Evolutionary conservation across 2,329 filamentous ascomycete species (phyloP).

Genomic region (Hypoxylon sp.): DNA sequence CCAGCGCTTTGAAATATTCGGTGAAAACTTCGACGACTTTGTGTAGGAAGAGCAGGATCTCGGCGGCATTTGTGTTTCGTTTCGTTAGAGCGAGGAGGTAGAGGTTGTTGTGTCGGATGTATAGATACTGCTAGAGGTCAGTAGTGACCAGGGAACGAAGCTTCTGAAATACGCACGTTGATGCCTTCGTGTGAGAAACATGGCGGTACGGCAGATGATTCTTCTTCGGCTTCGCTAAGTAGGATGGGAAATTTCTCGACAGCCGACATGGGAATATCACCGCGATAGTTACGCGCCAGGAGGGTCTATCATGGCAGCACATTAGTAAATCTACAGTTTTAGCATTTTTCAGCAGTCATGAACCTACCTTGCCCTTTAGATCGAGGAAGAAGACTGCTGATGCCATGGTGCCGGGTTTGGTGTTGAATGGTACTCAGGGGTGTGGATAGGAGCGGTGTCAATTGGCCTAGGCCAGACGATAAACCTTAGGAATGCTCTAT

Average conservation of each 20-base stretch:
- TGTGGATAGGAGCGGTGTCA: conserved; percentile 44
- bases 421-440: conserved; percentile 42
- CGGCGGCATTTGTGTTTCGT: conserved; percentile 98
- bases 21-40: conserved; percentile 99
- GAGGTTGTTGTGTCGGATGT: conserved; percentile 99
- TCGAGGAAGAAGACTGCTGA: conserved; percentile 99
- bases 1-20: conserved; percentile 99
- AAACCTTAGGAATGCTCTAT: conserved; percentile 28
- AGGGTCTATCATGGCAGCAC: conserved; percentile 76
- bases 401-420: conserved; percentile 74
- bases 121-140: conserved; percentile 79
- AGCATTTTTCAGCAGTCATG: not conserved
- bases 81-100: conserved; percentile 98
- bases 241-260: conserved; percentile 98
- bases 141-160: conserved; percentile 11
- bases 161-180: conserved; percentile 74
- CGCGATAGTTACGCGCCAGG: conserved; percentile 96
- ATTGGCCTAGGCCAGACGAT: conserved; percentile 49
- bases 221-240: conserved; percentile 98
- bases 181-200: conserved; percentile 99
- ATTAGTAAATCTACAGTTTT: not conserved
- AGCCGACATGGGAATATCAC: conserved; percentile 98
- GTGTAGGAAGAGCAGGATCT: conserved; percentile 97
- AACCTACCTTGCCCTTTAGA: conserved; percentile 95
- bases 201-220: conserved; percentile 94